phyloP scores from a whole-genome alignment of 257 asterid species.

The Anisodus acutangulus region DNA sequence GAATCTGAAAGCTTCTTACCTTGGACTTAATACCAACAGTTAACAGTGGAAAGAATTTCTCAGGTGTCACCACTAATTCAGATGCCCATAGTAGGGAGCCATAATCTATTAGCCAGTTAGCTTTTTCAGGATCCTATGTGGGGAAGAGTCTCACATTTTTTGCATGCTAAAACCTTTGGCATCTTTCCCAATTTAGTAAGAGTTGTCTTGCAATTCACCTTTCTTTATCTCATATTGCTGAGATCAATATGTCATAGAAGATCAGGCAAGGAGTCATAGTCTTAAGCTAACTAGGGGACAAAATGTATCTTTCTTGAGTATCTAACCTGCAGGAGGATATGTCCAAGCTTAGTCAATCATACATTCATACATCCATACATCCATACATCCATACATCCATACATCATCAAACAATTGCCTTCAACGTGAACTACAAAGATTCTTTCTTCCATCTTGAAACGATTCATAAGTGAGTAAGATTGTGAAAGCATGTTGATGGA shows the following conservation, averaged over 20 bases:
- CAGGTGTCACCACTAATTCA: background rate
- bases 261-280: background rate
- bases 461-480: background rate
- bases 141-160: background rate
- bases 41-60: constrained; percentile 9
- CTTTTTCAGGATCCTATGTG: background rate
- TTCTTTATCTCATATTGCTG: background rate
- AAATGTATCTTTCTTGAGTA: background rate
- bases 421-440: background rate
- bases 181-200: background rate
- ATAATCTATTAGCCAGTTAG: background rate
- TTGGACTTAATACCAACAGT: background rate
- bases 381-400: background rate
- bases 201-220: background rate
- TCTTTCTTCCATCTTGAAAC: background rate
- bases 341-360: background rate
- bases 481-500: constrained; percentile 13
- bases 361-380: background rate
- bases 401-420: background rate
- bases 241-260: background rate
- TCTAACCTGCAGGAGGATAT: background rate
- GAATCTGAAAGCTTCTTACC: constrained; percentile 22
- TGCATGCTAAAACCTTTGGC: background rate
- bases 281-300: background rate
- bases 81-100: background rate